Conservation (phyloP, 305 asterid species). For the Fraxinus paxiana region DNA sequence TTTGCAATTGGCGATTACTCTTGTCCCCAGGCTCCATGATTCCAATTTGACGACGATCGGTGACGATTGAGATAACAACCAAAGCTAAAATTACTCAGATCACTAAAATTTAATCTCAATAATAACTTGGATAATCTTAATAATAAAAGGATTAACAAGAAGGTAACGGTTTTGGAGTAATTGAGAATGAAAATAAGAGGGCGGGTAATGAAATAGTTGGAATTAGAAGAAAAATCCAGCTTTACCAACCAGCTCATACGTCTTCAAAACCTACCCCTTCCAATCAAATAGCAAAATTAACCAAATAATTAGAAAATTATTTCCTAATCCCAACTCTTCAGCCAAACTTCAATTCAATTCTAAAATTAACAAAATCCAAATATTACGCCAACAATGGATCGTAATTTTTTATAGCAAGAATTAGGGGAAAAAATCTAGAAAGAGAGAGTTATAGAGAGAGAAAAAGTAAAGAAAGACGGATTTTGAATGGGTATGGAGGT, state of each 20-base stretch:
- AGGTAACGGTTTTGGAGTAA: slow-evolving; percentile 26
- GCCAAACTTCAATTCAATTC: not conserved
- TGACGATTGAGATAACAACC: not conserved
- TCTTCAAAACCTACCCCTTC: slow-evolving; percentile 38
- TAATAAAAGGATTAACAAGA: slow-evolving; percentile 40
- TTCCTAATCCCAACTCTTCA: not conserved
- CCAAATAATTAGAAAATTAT: not conserved
- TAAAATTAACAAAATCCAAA: slow-evolving; percentile 1
- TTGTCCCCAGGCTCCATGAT: slow-evolving; percentile 39
- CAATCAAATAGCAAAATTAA: slow-evolving; percentile 15
- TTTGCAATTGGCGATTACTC: slow-evolving; percentile 38
- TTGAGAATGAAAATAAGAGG: slow-evolving; percentile 20
- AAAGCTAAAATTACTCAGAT: slow-evolving; percentile 26
- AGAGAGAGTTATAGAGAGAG: slow-evolving; percentile 14
- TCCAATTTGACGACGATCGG: slow-evolving; percentile 18
- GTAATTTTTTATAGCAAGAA: not conserved
- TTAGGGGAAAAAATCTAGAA: not conserved
- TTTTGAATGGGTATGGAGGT: not conserved
- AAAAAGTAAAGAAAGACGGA: not conserved
- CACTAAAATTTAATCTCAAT: slow-evolving; percentile 29
- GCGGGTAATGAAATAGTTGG: slow-evolving; percentile 34
- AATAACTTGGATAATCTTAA: slow-evolving; percentile 39
- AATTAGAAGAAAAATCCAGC: slow-evolving; percentile 42
- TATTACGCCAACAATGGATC: not conserved
- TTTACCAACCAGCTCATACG: slow-evolving; percentile 62